A percentile compares a stretch with the other conserved stretches of the same genome.
Evolutionary conservation across 225 moss, liverwort and hornwort species (phyloP).

Genomic region (Bryoerythrophyllum caledonicum): DNA sequence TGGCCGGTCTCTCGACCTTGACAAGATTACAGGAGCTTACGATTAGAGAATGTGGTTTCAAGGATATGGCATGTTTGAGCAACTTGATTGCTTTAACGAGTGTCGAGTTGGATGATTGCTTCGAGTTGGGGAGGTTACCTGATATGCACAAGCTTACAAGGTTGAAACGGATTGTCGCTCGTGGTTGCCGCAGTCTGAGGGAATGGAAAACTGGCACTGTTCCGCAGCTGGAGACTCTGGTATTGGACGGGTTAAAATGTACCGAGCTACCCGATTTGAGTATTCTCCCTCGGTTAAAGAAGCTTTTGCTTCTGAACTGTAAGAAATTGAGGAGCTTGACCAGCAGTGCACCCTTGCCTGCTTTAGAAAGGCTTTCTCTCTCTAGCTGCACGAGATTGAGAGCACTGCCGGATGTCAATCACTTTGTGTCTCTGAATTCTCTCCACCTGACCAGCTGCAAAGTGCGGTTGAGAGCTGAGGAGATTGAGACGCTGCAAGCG

Average conservation of each 20-base stretch:
- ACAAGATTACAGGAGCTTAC: no score
- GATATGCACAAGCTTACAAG: neutral
- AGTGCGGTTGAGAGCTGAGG: neutral
- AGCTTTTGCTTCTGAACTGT: rapidly evolving
- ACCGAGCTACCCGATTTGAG: neutral
- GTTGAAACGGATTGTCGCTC: neutral
- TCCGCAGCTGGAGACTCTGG: no score
- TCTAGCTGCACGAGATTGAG: rapidly evolving
- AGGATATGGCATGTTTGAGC: no score
- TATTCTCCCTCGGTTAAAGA: neutral
- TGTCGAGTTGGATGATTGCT: no score
- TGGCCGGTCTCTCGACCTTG: no score
- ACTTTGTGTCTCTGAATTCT: neutral
- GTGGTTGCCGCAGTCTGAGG: neutral
- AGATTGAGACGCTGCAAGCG: neutral
- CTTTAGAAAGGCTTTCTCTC: neutral
- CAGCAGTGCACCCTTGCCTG: neutral
- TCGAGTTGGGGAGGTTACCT: neutral
- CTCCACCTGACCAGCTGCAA: rapidly evolving
- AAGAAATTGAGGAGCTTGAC: neutral
- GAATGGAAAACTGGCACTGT: neutral
- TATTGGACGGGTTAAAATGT: no score
- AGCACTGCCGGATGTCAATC: neutral
- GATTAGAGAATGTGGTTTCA: no score
- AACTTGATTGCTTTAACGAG: no score